phyloP scores from a whole-genome alignment of 352 stramenopile species.

The Phytophthora agathidicida region DNA sequence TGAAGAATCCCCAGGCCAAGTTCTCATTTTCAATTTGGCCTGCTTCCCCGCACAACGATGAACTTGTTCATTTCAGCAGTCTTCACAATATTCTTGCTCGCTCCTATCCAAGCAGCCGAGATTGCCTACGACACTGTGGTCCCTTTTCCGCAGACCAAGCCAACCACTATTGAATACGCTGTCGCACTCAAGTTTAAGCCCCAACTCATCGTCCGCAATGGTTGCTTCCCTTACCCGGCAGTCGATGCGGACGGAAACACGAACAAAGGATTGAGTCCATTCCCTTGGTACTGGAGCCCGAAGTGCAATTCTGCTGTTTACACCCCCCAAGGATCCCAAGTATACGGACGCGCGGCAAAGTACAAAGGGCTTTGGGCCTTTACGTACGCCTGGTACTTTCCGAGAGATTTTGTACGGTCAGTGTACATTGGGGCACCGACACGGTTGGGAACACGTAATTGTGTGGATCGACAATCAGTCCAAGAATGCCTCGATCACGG shows the following conservation, averaged over 20 bases:
- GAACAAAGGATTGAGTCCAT: too few relatives aligned
- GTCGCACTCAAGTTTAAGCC: conserved; percentile 23
- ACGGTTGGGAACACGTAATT: conserved; percentile 19
- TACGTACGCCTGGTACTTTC: conserved; percentile 29
- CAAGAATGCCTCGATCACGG: conserved; percentile 16
- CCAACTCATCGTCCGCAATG: conserved; percentile 19
- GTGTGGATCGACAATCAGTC: conserved; percentile 15
- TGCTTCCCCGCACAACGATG: neutral
- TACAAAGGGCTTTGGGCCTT: conserved; percentile 22
- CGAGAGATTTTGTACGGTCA: conserved; percentile 23
- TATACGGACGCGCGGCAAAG: conserved; percentile 12
- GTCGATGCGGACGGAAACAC: conserved; percentile 17
- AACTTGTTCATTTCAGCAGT: too few relatives aligned
- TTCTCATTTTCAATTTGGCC: conserved; percentile 1
- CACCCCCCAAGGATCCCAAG: conserved; percentile 13
- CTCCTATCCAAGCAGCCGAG: neutral
- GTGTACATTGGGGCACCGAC: conserved; percentile 4
- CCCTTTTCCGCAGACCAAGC: conserved; percentile 9
- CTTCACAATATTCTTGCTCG: neutral
- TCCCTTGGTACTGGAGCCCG: too few relatives aligned
- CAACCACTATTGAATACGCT: neutral
- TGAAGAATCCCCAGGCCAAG: too few relatives aligned
- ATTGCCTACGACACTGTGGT: conserved; percentile 18
- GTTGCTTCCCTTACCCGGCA: conserved; percentile 20
- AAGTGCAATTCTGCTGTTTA: too few relatives aligned